Base-by-base conservation (phyloP, 257 asterid species). In the Solanum tarijense region DNA sequence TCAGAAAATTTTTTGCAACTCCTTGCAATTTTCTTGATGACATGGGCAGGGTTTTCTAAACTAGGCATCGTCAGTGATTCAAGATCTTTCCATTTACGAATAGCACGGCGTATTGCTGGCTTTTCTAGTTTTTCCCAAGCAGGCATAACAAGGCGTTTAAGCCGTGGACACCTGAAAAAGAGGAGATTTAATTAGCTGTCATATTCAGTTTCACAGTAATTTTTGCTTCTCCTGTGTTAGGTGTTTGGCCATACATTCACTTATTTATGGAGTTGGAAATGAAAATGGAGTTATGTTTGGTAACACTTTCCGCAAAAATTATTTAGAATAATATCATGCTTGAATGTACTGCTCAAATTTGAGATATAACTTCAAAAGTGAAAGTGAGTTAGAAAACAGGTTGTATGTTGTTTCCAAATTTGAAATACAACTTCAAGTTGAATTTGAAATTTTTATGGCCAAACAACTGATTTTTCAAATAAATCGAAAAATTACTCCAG, bases 1-100 rank as follows among this genome's bases (percentile, higher is more conserved):
- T 94, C 95, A 3, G 95, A 5, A 27, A 92, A 88, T 0, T 92
- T 96, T 62, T 90, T 91, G 94, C 98, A 95, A 32, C 88, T 90
- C 87, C 34, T 87, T 8, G 91, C 87, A 62, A 96, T 93, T 84
- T 95, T 96, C 86, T 93, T 92, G 89, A 95, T 89, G 60, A 96
- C 94, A 87, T 94, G 92, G 9, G 92, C 92, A 9, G 96, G 98
- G 89, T 89, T 92, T 52, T 91, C 89, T 71, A 95, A 92, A 94
- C 93, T 93, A 5, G 97, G 98, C 96, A 96, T 93, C 18, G 98
- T 94, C 12, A 95, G 90, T 4, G 98, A 95, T 89, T 94, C 97
- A 1, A 96, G 95, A 83, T 93, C 91, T 88, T 89, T 25, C 97
- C 98, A 96, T 27, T 41, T 43, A 4, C 85, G 91, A 32, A 96